Base-by-base conservation (phyloP, 176 grass and related monocot species). In the Neostapfia colusana region DNA sequence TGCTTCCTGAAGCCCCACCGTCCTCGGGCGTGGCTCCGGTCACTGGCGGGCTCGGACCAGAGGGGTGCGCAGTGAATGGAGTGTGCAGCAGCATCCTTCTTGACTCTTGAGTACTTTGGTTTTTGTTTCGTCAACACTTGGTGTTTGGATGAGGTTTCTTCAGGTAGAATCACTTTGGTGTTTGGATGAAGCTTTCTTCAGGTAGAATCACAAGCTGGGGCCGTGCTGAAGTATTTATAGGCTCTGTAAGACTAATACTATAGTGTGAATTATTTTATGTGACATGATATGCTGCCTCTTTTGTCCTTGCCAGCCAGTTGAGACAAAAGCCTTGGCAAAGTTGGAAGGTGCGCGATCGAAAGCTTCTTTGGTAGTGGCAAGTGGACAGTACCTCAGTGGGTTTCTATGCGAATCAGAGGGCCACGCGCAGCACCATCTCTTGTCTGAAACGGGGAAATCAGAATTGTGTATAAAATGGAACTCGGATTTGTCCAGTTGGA, bases 31-130 rank as follows among this genome's bases (percentile, higher is more conserved):
- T 23, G n/a, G 46, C 28, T 51, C 50, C 69, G 13, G 59, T 20
- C 36, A 55, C 69, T 1, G 83, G 81, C 28, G 72, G 90, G 34
- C 64, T n/a, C 10, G 84, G 75, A 28, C 59, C 65, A 6, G 93
- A 72, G 69, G 88, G 76, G 23, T 85, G 79, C 26, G 73, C 87
- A 25, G 85, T 81, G 27, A 91, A 65, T 23, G 88, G 85, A 75
- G 74, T 71, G 69, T 89, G 82, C 49, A 97, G 81, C 25, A 97
- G 86, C 15, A 83, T 64, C 72, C 90, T 91, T n/a, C n/a, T n/a
- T n/a, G n/a, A n/a, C n/a, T 35, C 94, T 91, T 71, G 86, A 81
- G 54, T 89, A 79, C 70, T n/a, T n/a, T n/a, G n/a, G n/a, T n/a
- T n/a, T n/a, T n/a, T n/a, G n/a, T n/a, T n/a, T 65, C 44, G 67